These are phyloP conservation scores for Agaricus bisporus DNA, from an alignment of 768 basidiomycete species.

Conservation along the genomic window DNA sequence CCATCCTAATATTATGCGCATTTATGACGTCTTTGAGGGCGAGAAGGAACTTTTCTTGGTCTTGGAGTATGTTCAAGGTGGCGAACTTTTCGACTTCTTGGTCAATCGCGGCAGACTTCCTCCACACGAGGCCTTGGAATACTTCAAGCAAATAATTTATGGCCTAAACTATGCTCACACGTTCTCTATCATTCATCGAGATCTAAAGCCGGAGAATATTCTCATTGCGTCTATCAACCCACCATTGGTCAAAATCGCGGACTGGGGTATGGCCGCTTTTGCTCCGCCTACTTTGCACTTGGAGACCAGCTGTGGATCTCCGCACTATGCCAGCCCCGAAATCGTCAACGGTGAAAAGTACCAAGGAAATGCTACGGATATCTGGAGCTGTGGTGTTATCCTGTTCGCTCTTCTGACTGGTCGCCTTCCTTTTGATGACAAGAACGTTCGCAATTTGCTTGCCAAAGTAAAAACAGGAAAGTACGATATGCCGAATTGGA, in stretches of 20 bases:
- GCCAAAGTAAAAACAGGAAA: conserved; percentile 83
- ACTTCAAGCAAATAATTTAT: conserved; percentile 94
- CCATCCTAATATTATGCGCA: conserved; percentile 92
- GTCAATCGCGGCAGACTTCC: conserved; percentile 82
- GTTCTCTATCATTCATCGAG: conserved; percentile 96
- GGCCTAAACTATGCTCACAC: conserved; percentile 96
- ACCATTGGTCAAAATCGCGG: conserved; percentile 90
- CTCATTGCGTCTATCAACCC: conserved; percentile 79
- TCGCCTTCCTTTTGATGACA: conserved; percentile 90
- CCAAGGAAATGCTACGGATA: conserved; percentile 84
- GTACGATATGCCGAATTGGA: conserved; percentile 75
- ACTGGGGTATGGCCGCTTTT: conserved; percentile 98
- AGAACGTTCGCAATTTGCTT: conserved; percentile 70
- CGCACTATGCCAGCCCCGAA: conserved; percentile 96
- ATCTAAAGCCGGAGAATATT: conserved; percentile 97
- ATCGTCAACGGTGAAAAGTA: conserved; percentile 91
- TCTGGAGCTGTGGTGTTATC: conserved; percentile 96
- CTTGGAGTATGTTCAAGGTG: conserved; percentile 92
- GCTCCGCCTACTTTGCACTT: conserved; percentile 79
- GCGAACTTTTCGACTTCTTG: conserved; percentile 94
- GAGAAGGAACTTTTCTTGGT: conserved; percentile 87
- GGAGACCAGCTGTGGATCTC: conserved; percentile 93
- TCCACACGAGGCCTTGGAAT: conserved; percentile 76
- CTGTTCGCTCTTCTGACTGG: conserved; percentile 88
- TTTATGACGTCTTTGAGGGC: conserved; percentile 95